Base-by-base conservation (phyloP, 257 asterid species). In the Nyctanthes arbortristis region DNA sequence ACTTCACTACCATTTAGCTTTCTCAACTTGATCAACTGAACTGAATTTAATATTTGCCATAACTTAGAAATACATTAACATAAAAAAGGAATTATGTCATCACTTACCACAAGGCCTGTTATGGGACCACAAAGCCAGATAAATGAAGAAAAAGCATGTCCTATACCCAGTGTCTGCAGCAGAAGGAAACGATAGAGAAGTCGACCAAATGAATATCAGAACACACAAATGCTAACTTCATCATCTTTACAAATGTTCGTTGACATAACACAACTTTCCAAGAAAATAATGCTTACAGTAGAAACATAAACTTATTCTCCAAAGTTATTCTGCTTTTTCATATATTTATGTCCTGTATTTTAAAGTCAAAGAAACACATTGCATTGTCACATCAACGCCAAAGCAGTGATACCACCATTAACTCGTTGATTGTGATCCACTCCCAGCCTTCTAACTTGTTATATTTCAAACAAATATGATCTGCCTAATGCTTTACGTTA, bases 121-220 rank as follows among this genome's bases (percentile, higher is more conserved):
- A 94, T 94, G 43, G 99, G 99, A 75, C 99, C 99, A 62, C 99
- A 94, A n/a, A 94, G 97, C 99, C 99, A 94, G 64, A 94, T 94
- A 82, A 94, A 94, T 40, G 99, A 94, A 69, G 99, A 89, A 76
- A 92, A 92, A 3, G 93, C 97, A 77, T 94, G 99, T 27, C 86
- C 93, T 77, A 94, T 86, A 54, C 99, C 99, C 74, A 94, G 98
- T 24, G 98, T 94, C 99, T 94, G 98, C 89, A 82, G 60, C 28
- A 54, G n/a, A 57, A 75, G 12, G 11, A 69, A 62, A 73, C 31
- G 83, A 67, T 59, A 68, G 31, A 60, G 77, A 65, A 59, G 71
- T 77, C 63, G 73, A 63, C 52, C 25, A 75, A 30, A 73, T 5
- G 35, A n/a, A n/a, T n/a, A n/a, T n/a, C n/a, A n/a, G n/a, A n/a